Conservation (phyloP, 495 filamentous ascomycete genomes). For the Evansstolkia leycettana region DNA sequence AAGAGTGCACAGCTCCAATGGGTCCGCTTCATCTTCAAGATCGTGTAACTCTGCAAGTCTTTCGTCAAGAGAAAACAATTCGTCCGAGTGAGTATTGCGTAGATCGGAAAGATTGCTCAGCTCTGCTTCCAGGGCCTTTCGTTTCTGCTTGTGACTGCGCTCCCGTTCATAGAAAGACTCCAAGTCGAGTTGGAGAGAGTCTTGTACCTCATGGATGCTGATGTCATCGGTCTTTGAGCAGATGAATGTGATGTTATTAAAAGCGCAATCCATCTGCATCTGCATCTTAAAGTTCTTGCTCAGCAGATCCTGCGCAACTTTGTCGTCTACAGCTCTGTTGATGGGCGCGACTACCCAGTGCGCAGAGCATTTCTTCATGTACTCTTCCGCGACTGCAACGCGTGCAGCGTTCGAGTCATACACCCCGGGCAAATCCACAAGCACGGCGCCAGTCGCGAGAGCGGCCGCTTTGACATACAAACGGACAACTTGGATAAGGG, state of each 20-base stretch:
- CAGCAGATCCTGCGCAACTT: slow-evolving; percentile 47
- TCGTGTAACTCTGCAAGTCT: too few species aligned
- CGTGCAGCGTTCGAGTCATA: slow-evolving; percentile 56
- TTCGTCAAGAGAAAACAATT: too few species aligned
- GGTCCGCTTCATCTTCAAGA: too few species aligned
- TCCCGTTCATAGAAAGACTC: too few species aligned
- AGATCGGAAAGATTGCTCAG: too few species aligned
- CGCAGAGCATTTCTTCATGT: slow-evolving; percentile 42
- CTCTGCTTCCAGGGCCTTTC: too few species aligned
- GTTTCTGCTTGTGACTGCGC: too few species aligned
- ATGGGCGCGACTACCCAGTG: slow-evolving; percentile 51
- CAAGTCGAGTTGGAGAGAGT: slow-evolving; percentile 27
- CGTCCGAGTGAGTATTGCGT: too few species aligned
- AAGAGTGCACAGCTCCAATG: too few species aligned
- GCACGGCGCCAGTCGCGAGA: slow-evolving; percentile 46
- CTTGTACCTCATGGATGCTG: slow-evolving; percentile 36
- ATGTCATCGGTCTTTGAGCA: slow-evolving; percentile 63
- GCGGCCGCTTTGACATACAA: slow-evolving; percentile 44
- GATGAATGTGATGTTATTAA: slow-evolving; percentile 47
- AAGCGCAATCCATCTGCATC: slow-evolving; percentile 50
- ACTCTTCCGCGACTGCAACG: slow-evolving; percentile 44
- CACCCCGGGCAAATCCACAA: slow-evolving; percentile 57
- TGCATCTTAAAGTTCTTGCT: slow-evolving; percentile 52
- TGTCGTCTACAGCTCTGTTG: slow-evolving; percentile 52
- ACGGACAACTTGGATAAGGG: slow-evolving; percentile 49